phyloP scores from a whole-genome alignment of 495 filamentous ascomycete genomes.

The Neurospora tetrasperma region DNA sequence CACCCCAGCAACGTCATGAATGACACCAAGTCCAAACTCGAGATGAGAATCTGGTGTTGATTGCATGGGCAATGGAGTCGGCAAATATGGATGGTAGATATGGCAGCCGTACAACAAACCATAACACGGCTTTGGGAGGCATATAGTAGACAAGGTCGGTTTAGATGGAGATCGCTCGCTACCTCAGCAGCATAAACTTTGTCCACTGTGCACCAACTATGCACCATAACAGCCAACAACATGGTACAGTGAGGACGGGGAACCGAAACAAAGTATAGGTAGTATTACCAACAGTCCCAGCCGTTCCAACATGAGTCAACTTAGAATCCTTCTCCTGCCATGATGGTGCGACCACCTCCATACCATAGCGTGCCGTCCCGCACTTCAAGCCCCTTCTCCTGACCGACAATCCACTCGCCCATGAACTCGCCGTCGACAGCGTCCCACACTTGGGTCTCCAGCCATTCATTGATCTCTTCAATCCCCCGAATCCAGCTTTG shows the following conservation, averaged over 20 bases:
- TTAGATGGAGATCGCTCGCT: background rate
- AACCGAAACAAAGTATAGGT: background rate
- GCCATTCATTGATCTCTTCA: conserved; percentile 64
- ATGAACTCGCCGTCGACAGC: conserved; percentile 28
- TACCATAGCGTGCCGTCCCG: conserved; percentile 71
- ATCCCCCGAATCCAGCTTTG: conserved; percentile 52
- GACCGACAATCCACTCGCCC: conserved; percentile 62
- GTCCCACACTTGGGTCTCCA: conserved; percentile 59
- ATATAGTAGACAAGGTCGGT: background rate
- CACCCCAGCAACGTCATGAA: background rate
- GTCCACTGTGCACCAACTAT: background rate
- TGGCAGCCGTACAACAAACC: background rate
- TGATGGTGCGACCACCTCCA: conserved; percentile 59
- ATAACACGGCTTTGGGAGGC: background rate
- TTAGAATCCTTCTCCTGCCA: conserved; percentile 52
- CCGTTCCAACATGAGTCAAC: background rate
- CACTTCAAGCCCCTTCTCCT: conserved; percentile 64
- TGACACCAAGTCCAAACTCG: background rate
- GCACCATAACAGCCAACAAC: background rate
- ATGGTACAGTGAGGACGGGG: background rate
- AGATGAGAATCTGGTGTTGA: background rate
- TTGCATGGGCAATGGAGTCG: background rate
- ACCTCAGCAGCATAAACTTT: background rate
- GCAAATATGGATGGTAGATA: background rate
- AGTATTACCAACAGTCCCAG: background rate